Percentiles rank a stretch among this genome's conserved stretches.
phyloP scores from a whole-genome alignment of 192 early-diverging fungal species.

The Coemansia sp. region DNA sequence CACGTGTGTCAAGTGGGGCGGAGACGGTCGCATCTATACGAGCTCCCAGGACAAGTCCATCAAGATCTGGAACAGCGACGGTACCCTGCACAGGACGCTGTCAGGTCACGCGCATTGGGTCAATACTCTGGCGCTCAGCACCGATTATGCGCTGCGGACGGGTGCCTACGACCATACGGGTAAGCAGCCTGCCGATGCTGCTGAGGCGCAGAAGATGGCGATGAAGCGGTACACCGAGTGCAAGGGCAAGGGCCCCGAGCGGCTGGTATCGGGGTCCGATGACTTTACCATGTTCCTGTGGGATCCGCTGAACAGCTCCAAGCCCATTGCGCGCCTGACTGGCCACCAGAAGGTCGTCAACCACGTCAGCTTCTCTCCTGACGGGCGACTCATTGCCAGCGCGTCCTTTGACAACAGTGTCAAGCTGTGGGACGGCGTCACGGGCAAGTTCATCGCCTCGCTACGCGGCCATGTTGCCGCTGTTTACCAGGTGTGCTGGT shows the following conservation, averaged over 20 bases:
- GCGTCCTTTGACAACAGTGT: constrained; percentile 97
- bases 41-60: constrained; percentile 93
- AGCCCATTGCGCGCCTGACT: constrained; percentile 78
- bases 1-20: constrained; percentile 96
- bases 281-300: constrained; percentile 98
- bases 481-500: constrained; percentile 96
- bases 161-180: constrained; percentile 89
- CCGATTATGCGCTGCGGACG: constrained; percentile 87
- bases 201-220: constrained; percentile 74
- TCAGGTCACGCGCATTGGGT: constrained; percentile 97
- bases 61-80: constrained; percentile 89
- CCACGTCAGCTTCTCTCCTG: constrained; percentile 91
- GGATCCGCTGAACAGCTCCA: constrained; percentile 80
- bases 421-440: constrained; percentile 92
- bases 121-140: constrained; percentile 88
- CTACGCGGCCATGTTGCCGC: constrained; percentile 94
- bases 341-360: constrained; percentile 97
- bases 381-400: constrained; percentile 83
- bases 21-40: constrained; percentile 90
- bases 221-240: constrained; percentile 73
- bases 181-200: constrained; percentile 56
- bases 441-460: constrained; percentile 88
- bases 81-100: constrained; percentile 80
- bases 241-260: constrained; percentile 68
- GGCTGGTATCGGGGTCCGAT: constrained; percentile 91